Percentiles rank a stretch among this genome's conserved stretches.
phyloP scores from a whole-genome alignment of 129 eudicot species.

The Tanacetum coccineum region DNA sequence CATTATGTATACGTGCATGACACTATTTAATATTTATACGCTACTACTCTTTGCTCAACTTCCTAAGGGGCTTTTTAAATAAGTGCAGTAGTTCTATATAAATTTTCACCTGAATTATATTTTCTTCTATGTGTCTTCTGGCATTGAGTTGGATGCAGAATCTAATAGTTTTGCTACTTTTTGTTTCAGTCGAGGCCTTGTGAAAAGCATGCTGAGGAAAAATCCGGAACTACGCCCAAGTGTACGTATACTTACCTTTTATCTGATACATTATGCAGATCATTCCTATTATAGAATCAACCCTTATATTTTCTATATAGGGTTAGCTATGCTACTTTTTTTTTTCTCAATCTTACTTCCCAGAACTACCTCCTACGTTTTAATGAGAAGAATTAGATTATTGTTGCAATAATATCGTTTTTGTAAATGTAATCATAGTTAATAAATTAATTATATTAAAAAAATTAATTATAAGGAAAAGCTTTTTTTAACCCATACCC shows the following conservation, averaged over 20 bases:
- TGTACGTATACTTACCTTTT: slow-evolving; percentile 42
- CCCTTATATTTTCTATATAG: slow-evolving; percentile 12
- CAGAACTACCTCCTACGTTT: too few species aligned
- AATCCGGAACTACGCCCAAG: slow-evolving; percentile 92
- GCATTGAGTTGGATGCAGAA: slow-evolving; percentile 10
- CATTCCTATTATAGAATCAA: slow-evolving; percentile 7
- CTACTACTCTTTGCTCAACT: slow-evolving; percentile 4
- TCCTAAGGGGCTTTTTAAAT: not conserved
- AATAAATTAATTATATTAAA: too few species aligned
- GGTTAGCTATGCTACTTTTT: slow-evolving; percentile 1
- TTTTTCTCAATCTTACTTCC: too few species aligned
- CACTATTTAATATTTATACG: not conserved
- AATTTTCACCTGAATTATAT: not conserved
- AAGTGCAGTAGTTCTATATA: not conserved
- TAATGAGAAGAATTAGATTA: too few species aligned
- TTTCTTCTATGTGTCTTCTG: slow-evolving; percentile 9
- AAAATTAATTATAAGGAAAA: too few species aligned
- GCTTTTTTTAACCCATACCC: too few species aligned
- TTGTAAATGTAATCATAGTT: too few species aligned
- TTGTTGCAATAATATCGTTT: too few species aligned
- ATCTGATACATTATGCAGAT: slow-evolving; percentile 5
- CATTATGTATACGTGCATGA: slow-evolving; percentile 3
- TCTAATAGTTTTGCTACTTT: slow-evolving; percentile 18
- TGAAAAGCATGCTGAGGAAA: slow-evolving; percentile 93
- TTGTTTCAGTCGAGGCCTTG: slow-evolving; percentile 71